These are phyloP conservation scores for Hanseniaspora guilliermondii DNA, from an alignment of 805 yeast genomes.

Conservation along the genomic window DNA sequence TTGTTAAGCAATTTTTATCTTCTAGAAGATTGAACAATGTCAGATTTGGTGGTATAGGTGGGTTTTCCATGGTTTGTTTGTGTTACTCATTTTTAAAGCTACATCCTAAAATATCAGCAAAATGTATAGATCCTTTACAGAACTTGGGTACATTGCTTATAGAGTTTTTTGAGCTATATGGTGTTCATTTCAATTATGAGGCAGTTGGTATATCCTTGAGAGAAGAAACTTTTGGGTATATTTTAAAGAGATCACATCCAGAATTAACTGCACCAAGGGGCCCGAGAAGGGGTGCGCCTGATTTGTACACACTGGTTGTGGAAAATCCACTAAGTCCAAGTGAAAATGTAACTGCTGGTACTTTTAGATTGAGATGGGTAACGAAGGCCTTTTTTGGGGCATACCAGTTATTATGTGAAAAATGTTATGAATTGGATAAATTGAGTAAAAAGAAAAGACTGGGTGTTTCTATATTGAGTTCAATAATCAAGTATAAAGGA, in stretches of 20 bases:
- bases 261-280: slow-evolving; percentile 31
- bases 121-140: slow-evolving; percentile 51
- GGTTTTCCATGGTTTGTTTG: slow-evolving; percentile 81
- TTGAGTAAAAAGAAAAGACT: slow-evolving; percentile 54
- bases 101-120: slow-evolving; percentile 66
- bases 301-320: slow-evolving; percentile 53
- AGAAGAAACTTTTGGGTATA: slow-evolving; percentile 41
- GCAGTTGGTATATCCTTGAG: slow-evolving; percentile 54
- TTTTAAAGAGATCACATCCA: slow-evolving; percentile 44
- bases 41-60: slow-evolving; percentile 89
- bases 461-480: slow-evolving; percentile 67
- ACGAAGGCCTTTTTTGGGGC: slow-evolving; percentile 86
- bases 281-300: slow-evolving; percentile 20
- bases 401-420: slow-evolving; percentile 57
- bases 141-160: slow-evolving; percentile 77
- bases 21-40: slow-evolving; percentile 73
- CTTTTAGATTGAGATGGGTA: slow-evolving; percentile 65
- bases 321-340: slow-evolving; percentile 77
- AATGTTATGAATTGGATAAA: slow-evolving; percentile 59
- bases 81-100: slow-evolving; percentile 63
- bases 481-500: slow-evolving; percentile 63
- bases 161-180: slow-evolving; percentile 87
- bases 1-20: slow-evolving; percentile 73
- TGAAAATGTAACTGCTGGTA: slow-evolving; percentile 79
- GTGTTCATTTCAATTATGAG: slow-evolving; percentile 78